Conservation (phyloP, 75 land plant genomes). For the Ceratopteris richardii region DNA sequence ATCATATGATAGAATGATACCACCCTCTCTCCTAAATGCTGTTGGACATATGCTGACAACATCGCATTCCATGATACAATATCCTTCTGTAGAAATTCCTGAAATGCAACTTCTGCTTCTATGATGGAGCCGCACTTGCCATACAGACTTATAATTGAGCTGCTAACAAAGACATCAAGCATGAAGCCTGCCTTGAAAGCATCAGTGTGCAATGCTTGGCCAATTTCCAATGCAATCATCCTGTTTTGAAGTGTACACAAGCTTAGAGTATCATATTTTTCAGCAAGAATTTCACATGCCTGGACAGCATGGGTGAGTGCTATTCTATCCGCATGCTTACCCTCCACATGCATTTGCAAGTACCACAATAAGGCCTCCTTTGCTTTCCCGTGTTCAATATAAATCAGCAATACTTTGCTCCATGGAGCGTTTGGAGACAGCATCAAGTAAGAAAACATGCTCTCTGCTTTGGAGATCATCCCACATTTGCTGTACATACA, state of each 20-base stretch:
- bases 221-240: not conserved
- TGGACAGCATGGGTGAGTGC: not conserved
- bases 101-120: slow-evolving; percentile 9
- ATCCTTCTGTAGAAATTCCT: slow-evolving; percentile 5
- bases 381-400: slow-evolving; percentile 5
- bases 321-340: slow-evolving; percentile 6
- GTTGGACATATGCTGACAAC: slow-evolving; percentile 14
- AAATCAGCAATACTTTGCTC: not conserved
- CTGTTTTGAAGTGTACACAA: not conserved
- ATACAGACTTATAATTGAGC: slow-evolving; percentile 11
- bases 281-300: slow-evolving; percentile 3
- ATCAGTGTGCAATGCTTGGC: not conserved
- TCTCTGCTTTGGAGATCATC: not conserved
- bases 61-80: slow-evolving; percentile 23
- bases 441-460: not conserved
- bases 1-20: not conserved
- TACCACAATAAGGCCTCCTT: slow-evolving; percentile 1
- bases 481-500: slow-evolving; percentile 20
- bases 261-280: too few relatives aligned
- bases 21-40: slow-evolving; percentile 1
- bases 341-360: slow-evolving; percentile 7
- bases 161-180: slow-evolving; percentile 8
- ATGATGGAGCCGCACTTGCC: slow-evolving; percentile 17
- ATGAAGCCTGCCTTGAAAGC: not conserved
- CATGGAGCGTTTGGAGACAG: slow-evolving; percentile 8